Base-by-base conservation (phyloP, 306 rosid genomes). In the Aeschynomene evenia region DNA sequence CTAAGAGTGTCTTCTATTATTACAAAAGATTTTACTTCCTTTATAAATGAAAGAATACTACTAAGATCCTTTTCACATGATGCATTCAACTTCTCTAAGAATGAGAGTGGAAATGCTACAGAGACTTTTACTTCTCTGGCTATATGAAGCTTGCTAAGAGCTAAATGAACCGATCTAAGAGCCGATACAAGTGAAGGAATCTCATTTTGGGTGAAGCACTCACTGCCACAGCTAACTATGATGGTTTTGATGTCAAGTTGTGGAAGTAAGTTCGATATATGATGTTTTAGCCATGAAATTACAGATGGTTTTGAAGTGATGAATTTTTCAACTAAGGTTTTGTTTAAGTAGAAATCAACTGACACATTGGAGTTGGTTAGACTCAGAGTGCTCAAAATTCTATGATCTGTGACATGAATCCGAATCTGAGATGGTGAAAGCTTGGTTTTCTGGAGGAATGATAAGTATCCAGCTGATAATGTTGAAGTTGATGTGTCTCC, bases 321-420 rank as follows among this genome's bases (percentile, higher is more conserved):
- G 60, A 72, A 65, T 49, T 16, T 72, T 34, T 76, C 58, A 24
- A 78, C 79, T 52, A 77, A 79, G 73, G 46, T 79, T 71, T 64
- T 80, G 39, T 77, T 82, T 12, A 89, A 61, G 85, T 81, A 85
- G 42, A 87, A 72, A 85, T 87, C 91, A 59, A 85, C 70, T 31
- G 84, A 77, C 37, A 66, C 66, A 2, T 85, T 78, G 58, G 80
- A 61, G 67, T 77, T 51, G 24, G 73, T 58, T 5, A 86, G 71
- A 54, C 77, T 52, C 6, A 86, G 71, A 54, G 79, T 52, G 63
- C 72, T 48, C 59, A 84, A 63, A 69, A 59, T 75, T 74, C 80
- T 81, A 42, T 53, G 79, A 77, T 85, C 89, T 22, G 79, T 54
- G 57, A 85, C 79, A 7, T 73, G 74, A 68, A 78, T 55, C 56